Evolutionary conservation across 129 eudicot genomes (phyloP).

Genomic region (Chrysanthemum lavandulifolium): DNA sequence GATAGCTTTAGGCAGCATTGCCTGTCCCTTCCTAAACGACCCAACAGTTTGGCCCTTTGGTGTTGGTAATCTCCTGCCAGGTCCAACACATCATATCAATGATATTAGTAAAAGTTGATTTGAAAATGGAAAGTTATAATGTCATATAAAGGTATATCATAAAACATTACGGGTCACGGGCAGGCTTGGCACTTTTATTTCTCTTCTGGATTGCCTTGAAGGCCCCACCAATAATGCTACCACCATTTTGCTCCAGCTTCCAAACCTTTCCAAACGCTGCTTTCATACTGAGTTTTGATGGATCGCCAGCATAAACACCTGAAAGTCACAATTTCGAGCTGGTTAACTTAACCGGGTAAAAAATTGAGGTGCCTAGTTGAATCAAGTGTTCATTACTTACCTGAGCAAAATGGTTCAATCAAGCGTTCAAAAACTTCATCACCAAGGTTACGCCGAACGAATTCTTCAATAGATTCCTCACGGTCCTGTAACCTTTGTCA

Average conservation of each 20-base stretch:
- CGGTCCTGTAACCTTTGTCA: conserved; percentile 65
- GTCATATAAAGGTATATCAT: conserved; percentile 9
- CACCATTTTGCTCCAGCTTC: conserved; percentile 90
- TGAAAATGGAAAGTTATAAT: no score
- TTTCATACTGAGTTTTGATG: conserved; percentile 89
- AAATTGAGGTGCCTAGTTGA: not conserved
- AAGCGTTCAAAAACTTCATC: conserved; percentile 93
- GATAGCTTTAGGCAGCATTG: conserved; percentile 79
- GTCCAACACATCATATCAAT: conserved; percentile 20
- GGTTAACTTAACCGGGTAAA: conserved; percentile 4
- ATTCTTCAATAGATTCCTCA: conserved; percentile 95
- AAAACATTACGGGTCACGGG: conserved; percentile 83
- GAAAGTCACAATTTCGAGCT: conserved; percentile 16
- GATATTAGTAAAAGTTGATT: not conserved
- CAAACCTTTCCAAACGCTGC: conserved; percentile 98
- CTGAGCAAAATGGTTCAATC: conserved; percentile 97
- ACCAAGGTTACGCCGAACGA: conserved; percentile 95
- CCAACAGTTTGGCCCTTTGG: conserved; percentile 98
- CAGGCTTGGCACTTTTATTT: conserved; percentile 49
- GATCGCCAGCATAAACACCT: conserved; percentile 99
- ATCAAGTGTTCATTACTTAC: conserved; percentile 30
- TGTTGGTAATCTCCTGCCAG: conserved; percentile 80
- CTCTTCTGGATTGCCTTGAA: conserved; percentile 68
- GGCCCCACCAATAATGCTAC: conserved; percentile 86
- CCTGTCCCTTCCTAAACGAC: conserved; percentile 84